These are phyloP conservation scores for Closterium sp. DNA, from an alignment of 139 green algal genomes.

Conservation along the genomic window DNA sequence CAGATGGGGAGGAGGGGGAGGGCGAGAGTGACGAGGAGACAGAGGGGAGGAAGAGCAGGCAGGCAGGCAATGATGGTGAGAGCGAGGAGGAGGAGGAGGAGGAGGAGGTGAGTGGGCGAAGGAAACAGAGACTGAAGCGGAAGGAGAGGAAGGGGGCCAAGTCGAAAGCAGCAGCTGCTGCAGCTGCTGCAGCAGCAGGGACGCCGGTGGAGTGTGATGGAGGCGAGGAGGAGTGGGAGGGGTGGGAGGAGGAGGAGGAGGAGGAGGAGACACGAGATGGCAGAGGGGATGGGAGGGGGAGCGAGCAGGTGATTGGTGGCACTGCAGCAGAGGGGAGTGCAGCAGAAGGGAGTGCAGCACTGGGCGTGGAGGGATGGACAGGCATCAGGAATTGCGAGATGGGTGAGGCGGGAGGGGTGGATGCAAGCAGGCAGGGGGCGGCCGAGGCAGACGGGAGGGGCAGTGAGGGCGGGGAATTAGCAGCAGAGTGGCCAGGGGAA, in stretches of 20 bases:
- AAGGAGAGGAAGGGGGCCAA: slow-evolving; percentile 16
- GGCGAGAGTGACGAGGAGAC: slow-evolving; percentile 4
- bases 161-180: slow-evolving; percentile 13
- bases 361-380: background rate
- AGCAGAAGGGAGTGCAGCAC: background rate
- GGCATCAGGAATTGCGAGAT: background rate
- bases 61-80: background rate
- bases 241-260: slow-evolving; percentile 25
- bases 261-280: slow-evolving; percentile 13
- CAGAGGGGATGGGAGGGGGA: background rate
- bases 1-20: slow-evolving; percentile 6
- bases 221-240: slow-evolving; percentile 25
- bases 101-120: slow-evolving; percentile 9
- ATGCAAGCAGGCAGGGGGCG: background rate
- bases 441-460: background rate
- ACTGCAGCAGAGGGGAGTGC: background rate
- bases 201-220: background rate
- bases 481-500: background rate
- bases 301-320: background rate
- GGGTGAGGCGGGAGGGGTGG: background rate
- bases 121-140: background rate
- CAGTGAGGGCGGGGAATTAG: background rate
- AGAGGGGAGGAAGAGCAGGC: slow-evolving; percentile 9
- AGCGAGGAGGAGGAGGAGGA: slow-evolving; percentile 11
- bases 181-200: slow-evolving; percentile 4